Evolutionary conservation across 768 basidiomycete species (phyloP).

Genomic region (Suillus luteus): DNA sequence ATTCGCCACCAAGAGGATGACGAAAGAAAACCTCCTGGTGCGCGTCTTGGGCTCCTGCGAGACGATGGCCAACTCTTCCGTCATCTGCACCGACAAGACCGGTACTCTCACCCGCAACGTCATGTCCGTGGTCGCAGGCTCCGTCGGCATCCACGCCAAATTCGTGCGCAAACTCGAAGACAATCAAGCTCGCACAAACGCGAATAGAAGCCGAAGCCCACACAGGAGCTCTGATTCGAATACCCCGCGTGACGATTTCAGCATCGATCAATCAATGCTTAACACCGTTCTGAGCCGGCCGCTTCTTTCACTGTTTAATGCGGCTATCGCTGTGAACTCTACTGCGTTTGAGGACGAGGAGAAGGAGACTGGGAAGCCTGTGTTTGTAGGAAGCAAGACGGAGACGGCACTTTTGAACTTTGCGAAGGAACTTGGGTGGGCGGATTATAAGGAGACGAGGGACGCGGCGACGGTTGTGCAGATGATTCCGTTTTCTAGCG

Average conservation of each 20-base stretch:
- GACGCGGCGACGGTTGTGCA: slow-evolving; percentile 66
- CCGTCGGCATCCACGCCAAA: slow-evolving; percentile 91
- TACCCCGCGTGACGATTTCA: slow-evolving; percentile 65
- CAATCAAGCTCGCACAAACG: slow-evolving; percentile 72
- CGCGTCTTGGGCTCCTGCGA: slow-evolving; percentile 96
- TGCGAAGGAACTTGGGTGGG: slow-evolving; percentile 80
- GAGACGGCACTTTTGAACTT: slow-evolving; percentile 90
- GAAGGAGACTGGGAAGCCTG: slow-evolving; percentile 53
- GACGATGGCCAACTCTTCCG: slow-evolving; percentile 97
- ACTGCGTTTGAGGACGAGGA: slow-evolving; percentile 90
- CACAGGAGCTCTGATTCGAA: slow-evolving; percentile 34
- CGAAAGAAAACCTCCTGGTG: slow-evolving; percentile 90
- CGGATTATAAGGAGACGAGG: slow-evolving; percentile 65
- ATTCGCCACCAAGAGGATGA: slow-evolving; percentile 99
- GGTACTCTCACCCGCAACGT: slow-evolving; percentile 94
- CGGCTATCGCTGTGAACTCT: slow-evolving; percentile 87
- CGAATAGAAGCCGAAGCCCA: slow-evolving; percentile 49
- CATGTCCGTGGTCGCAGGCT: slow-evolving; percentile 97
- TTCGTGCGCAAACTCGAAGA: slow-evolving; percentile 81
- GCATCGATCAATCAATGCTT: slow-evolving; percentile 77
- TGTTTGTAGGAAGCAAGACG: slow-evolving; percentile 93
- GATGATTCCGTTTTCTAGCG: slow-evolving; percentile 92
- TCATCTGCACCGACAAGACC: slow-evolving; percentile 95
- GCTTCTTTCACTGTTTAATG: slow-evolving; percentile 72
- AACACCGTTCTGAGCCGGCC: slow-evolving; percentile 61